A percentile compares a stretch with the other conserved stretches of the same genome.
phyloP scores from a whole-genome alignment of 2,329 filamentous ascomycete species.

The Ophiostoma quercus region DNA sequence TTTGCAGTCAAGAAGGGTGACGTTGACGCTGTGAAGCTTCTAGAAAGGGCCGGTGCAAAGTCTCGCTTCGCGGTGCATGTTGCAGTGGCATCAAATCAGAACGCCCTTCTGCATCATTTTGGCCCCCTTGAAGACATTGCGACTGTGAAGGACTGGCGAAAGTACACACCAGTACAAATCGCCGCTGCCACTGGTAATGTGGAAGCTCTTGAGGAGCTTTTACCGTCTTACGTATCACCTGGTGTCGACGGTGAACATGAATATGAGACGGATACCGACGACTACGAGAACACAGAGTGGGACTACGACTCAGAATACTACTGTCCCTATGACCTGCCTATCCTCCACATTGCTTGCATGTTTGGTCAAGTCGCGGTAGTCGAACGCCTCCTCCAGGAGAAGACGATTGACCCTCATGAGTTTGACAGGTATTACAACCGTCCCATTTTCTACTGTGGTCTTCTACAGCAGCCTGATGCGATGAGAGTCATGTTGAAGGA shows the following conservation, averaged over 20 bases:
- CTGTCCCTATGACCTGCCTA: neutral
- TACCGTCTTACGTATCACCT: neutral
- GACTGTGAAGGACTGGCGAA: neutral
- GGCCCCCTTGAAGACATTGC: neutral
- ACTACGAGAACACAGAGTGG: neutral
- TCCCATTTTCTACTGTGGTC: neutral
- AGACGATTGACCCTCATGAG: neutral
- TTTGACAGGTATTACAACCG: constrained; percentile 9
- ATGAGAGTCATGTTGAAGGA: neutral
- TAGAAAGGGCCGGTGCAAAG: neutral
- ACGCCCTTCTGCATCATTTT: neutral
- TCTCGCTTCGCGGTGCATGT: constrained; percentile 8
- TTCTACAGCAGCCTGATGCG: neutral
- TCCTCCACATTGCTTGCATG: neutral
- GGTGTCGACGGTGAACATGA: neutral
- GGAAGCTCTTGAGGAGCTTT: neutral
- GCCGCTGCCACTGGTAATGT: neutral
- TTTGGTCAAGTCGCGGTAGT: neutral
- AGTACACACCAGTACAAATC: neutral
- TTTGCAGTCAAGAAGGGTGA: neutral
- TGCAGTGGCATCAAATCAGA: constrained; percentile 1
- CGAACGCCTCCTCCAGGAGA: neutral
- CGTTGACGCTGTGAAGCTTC: neutral
- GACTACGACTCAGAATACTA: neutral
- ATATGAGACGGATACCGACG: neutral